phyloP scores from a whole-genome alignment of 441 rosid genomes.

The Syzygium syzygioides region DNA sequence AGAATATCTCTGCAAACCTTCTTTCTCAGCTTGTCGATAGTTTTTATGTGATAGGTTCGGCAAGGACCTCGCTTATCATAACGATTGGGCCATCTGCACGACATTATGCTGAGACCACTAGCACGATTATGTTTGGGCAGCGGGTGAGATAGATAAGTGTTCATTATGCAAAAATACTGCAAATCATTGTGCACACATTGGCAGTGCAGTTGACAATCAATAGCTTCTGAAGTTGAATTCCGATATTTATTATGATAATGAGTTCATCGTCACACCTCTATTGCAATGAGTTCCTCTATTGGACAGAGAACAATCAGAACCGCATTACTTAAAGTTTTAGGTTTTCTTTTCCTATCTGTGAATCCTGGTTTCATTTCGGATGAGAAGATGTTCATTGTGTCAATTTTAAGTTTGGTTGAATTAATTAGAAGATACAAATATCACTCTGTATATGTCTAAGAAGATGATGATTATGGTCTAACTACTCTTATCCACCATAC shows the following conservation, averaged over 20 bases:
- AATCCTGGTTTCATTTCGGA: not conserved
- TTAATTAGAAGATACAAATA: not conserved
- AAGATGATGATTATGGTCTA: not conserved
- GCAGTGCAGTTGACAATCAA: not conserved
- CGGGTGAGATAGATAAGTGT: constrained; percentile 46
- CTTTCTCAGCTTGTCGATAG: not conserved
- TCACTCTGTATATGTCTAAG: not conserved
- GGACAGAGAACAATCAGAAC: not conserved
- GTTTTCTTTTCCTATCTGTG: not conserved
- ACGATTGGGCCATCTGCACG: constrained; percentile 84
- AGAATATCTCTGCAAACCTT: not conserved
- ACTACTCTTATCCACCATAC: not conserved
- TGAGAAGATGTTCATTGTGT: not conserved
- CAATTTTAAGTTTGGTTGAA: not conserved
- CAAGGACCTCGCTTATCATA: constrained; percentile 83
- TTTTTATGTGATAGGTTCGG: constrained; percentile 52
- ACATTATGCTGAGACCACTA: constrained; percentile 75
- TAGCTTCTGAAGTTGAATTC: not conserved
- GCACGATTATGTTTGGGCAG: constrained; percentile 95
- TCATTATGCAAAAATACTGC: not conserved
- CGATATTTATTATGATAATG: not conserved
- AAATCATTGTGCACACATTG: not conserved
- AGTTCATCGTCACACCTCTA: not conserved
- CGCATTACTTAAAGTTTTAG: not conserved
- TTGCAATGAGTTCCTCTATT: not conserved